These are phyloP conservation scores for Kurtzmaniella quercitrusa DNA, from an alignment of 1,139 yeast species.

Conservation along the genomic window DNA sequence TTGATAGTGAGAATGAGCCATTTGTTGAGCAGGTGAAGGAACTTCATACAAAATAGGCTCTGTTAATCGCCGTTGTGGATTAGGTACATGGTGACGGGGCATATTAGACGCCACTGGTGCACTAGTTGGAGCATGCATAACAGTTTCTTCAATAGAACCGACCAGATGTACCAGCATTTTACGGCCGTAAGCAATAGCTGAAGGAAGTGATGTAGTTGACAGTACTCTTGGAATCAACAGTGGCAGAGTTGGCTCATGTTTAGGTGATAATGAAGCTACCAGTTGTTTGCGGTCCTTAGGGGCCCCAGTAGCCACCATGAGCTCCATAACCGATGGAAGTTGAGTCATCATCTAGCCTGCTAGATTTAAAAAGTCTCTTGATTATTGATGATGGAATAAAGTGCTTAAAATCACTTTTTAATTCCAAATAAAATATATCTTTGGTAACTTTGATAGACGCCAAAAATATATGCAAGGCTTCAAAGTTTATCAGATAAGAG, in stretches of 20 bases:
- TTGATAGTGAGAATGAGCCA: not conserved
- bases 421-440: too few species aligned
- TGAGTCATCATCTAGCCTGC: slow-evolving; percentile 23
- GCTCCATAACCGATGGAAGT: slow-evolving; percentile 35
- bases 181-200: slow-evolving; percentile 4
- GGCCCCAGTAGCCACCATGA: slow-evolving; percentile 19
- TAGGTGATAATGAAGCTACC: slow-evolving; percentile 3
- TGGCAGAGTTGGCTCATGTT: slow-evolving; percentile 8
- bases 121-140: not conserved
- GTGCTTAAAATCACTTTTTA: too few species aligned
- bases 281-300: slow-evolving; percentile 4
- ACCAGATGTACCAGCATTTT: slow-evolving; percentile 1
- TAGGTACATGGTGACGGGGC: not conserved
- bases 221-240: slow-evolving; percentile 9
- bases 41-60: slow-evolving; percentile 4
- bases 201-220: slow-evolving; percentile 7
- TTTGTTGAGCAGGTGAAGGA: not conserved
- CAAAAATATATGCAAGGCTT: too few species aligned
- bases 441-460: too few species aligned
- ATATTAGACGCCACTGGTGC: not conserved
- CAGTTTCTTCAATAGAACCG: not conserved
- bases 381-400: too few species aligned
- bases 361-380: slow-evolving; percentile 1
- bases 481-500: too few species aligned
- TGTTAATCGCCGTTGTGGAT: slow-evolving; percentile 1